Percentiles rank a stretch among this genome's conserved stretches.
phyloP scores from a whole-genome alignment of 2,329 filamentous ascomycete species.

The Alternaria sp. region DNA sequence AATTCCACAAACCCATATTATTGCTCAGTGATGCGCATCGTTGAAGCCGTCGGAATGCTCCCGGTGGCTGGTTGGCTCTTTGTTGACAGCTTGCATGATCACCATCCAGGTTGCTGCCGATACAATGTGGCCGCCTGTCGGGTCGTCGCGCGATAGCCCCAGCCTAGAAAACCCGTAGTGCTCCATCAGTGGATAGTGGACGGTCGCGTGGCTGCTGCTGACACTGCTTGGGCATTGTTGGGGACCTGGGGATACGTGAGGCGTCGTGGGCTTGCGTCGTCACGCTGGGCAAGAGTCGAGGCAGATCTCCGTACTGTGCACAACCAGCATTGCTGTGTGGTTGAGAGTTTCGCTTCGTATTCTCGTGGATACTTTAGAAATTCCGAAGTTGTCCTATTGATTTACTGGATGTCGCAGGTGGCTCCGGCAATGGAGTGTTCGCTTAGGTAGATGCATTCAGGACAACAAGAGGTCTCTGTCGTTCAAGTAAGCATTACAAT shows the following conservation, averaged over 20 bases:
- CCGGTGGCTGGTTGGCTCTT: constrained; percentile 13
- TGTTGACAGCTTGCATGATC: constrained; percentile 12
- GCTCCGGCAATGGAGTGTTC: neutral
- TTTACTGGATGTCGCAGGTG: neutral
- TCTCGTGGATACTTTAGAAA: neutral
- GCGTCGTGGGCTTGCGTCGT: neutral
- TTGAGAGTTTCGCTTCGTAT: neutral
- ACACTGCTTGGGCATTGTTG: neutral
- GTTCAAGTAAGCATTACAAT: neutral
- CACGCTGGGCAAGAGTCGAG: neutral
- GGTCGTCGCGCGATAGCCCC: neutral
- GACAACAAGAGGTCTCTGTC: neutral
- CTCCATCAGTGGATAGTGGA: neutral
- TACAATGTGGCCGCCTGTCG: constrained; percentile 9
- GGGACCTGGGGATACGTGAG: constrained; percentile 5
- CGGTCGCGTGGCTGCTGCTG: neutral
- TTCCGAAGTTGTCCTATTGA: neutral
- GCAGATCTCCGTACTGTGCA: neutral
- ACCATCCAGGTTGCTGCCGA: constrained; percentile 15
- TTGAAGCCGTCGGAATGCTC: constrained; percentile 9
- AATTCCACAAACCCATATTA: constrained; percentile 17
- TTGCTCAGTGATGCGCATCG: constrained; percentile 24
- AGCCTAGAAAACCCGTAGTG: constrained; percentile 2
- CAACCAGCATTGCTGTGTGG: neutral
- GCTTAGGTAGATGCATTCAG: neutral